Conservation (phyloP, 116 monocot species). For the Papilionanthe hybrid region DNA sequence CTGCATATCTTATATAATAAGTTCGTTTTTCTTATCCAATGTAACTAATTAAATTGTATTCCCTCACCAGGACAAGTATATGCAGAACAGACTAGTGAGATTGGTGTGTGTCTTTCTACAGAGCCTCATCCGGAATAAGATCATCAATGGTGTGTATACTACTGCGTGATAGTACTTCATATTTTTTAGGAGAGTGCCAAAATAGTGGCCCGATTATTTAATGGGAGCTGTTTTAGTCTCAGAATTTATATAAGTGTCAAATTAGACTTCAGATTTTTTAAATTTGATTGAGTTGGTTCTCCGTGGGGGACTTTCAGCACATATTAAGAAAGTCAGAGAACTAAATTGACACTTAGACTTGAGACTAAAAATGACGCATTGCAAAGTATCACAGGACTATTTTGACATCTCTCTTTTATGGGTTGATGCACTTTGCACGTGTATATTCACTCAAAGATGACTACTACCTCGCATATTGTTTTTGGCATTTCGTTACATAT, state of each 20-base stretch:
- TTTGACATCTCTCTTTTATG: not conserved
- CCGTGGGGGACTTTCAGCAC: too few relatives aligned
- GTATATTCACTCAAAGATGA: not conserved
- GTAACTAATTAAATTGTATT: not conserved
- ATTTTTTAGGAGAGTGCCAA: not conserved
- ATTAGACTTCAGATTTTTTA: too few relatives aligned
- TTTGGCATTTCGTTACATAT: not conserved
- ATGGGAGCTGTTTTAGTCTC: too few relatives aligned
- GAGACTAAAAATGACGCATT: too few relatives aligned
- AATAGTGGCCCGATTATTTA: too few relatives aligned
- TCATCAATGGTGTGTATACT: conserved; percentile 72
- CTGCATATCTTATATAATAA: too few relatives aligned
- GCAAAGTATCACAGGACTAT: too few relatives aligned
- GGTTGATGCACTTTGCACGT: not conserved
- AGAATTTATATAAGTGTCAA: too few relatives aligned
- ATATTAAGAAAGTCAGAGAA: too few relatives aligned
- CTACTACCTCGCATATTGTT: not conserved
- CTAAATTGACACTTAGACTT: too few relatives aligned
- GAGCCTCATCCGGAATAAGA: conserved; percentile 91
- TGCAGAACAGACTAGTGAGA: conserved; percentile 97
- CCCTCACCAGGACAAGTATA: conserved; percentile 75
- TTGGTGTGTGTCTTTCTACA: conserved; percentile 96
- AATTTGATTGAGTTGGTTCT: too few relatives aligned
- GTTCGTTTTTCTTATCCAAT: too few relatives aligned
- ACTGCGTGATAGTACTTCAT: not conserved